phyloP scores from a whole-genome alignment of 768 basidiomycete species.

The Lanmaoa pseudosensibilis region DNA sequence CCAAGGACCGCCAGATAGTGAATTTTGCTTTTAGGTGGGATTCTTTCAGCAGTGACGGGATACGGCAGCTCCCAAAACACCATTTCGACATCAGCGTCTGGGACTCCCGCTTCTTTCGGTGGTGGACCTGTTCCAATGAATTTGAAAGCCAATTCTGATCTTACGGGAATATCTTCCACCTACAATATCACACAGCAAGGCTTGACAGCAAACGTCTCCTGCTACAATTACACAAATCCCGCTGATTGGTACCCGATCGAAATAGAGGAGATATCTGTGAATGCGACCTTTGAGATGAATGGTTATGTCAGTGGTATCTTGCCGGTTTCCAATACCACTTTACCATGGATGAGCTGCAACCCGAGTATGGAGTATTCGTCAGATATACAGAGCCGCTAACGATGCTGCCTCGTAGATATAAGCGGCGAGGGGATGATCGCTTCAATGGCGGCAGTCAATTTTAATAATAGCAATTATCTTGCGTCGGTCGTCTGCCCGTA shows the following conservation, averaged over 20 bases:
- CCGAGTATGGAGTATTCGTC: neutral
- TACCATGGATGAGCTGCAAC: neutral
- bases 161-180: neutral
- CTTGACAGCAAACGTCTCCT: neutral
- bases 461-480: conserved; percentile 1
- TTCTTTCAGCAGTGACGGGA: neutral
- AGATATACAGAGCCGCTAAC: neutral
- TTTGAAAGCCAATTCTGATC: neutral
- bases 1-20: neutral
- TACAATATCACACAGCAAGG: neutral
- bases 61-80: neutral
- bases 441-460: neutral
- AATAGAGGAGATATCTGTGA: neutral
- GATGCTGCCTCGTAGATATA: neutral
- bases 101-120: neutral
- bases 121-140: neutral
- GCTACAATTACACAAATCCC: neutral
- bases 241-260: neutral
- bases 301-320: neutral
- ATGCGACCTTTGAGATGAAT: neutral
- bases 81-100: neutral
- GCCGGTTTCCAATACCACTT: neutral
- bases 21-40: neutral
- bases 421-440: neutral
- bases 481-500: conserved; percentile 1